Conservation (phyloP, 805 yeast genomes). For the Lipomyces spencermartinsiae region DNA sequence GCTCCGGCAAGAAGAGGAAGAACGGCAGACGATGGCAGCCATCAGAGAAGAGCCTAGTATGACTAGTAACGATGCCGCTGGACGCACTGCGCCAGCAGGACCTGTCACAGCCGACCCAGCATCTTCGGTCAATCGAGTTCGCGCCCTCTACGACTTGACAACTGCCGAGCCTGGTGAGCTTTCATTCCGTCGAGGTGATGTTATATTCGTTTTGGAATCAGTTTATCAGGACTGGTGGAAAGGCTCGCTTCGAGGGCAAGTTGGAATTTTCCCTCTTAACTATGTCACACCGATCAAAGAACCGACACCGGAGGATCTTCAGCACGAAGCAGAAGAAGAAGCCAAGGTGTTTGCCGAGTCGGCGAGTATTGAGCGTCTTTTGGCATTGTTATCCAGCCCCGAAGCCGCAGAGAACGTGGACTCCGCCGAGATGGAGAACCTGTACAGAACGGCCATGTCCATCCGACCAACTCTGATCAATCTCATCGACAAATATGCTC, state of each 20-base stretch:
- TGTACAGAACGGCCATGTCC: conserved; percentile 75
- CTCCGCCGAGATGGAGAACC: conserved; percentile 70
- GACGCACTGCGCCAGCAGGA: not conserved
- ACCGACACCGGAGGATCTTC: conserved; percentile 65
- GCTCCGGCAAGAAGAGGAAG: conserved; percentile 18
- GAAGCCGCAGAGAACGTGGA: conserved; percentile 51
- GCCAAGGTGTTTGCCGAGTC: conserved; percentile 58
- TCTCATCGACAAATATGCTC: conserved; percentile 76
- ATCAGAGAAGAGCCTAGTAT: conserved; percentile 9
- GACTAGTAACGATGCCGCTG: conserved; percentile 5
- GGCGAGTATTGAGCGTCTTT: conserved; percentile 70
- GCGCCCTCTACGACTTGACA: conserved; percentile 81
- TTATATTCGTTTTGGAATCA: conserved; percentile 82
- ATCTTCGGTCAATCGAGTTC: conserved; percentile 65
- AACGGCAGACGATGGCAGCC: conserved; percentile 11
- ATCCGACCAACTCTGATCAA: conserved; percentile 76
- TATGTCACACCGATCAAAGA: conserved; percentile 82
- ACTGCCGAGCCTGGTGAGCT: conserved; percentile 86
- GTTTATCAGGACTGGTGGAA: conserved; percentile 96
- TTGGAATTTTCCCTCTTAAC: conserved; percentile 91
- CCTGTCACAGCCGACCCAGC: conserved; percentile 25
- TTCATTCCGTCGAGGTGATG: conserved; percentile 84
- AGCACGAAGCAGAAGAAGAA: conserved; percentile 58
- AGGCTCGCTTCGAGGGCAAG: conserved; percentile 79
- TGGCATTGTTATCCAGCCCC: conserved; percentile 58